Conservation (phyloP, 441 rosid species). For the Erysimum cheiri region DNA sequence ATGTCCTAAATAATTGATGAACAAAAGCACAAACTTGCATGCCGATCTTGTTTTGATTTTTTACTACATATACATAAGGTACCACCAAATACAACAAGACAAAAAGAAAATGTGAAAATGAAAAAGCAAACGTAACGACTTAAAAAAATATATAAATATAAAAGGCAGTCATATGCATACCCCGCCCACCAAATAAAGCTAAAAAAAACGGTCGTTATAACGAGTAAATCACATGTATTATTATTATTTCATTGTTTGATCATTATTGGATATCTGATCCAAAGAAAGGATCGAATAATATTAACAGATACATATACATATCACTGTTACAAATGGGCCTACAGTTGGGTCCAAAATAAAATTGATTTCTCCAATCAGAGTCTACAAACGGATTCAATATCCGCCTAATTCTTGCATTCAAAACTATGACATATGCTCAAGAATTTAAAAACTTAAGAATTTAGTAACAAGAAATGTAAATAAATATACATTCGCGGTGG, state of each 20-base stretch:
- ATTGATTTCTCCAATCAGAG: background rate
- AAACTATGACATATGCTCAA: too few species aligned
- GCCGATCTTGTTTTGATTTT: too few species aligned
- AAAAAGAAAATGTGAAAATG: conserved; percentile 1
- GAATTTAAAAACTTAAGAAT: too few species aligned
- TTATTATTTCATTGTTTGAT: conserved; percentile 25
- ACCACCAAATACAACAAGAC: conserved; percentile 36
- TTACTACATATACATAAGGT: conserved; percentile 2
- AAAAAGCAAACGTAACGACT: background rate
- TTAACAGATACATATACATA: too few species aligned
- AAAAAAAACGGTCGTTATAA: conserved; percentile 23
- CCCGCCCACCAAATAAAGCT: conserved; percentile 32
- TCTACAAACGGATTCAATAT: too few species aligned
- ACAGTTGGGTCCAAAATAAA: background rate
- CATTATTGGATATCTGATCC: too few species aligned
- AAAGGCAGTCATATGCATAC: conserved; percentile 13
- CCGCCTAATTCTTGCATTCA: too few species aligned
- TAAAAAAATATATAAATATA: background rate
- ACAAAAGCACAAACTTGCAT: conserved; percentile 32
- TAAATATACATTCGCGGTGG: too few species aligned
- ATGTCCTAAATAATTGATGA: conserved; percentile 9
- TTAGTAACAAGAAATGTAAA: too few species aligned
- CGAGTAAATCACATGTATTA: conserved; percentile 24
- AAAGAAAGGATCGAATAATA: too few species aligned
- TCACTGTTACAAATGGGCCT: background rate